Conservation (phyloP, 106 monocot genomes). For the Dendrobium nobile region DNA sequence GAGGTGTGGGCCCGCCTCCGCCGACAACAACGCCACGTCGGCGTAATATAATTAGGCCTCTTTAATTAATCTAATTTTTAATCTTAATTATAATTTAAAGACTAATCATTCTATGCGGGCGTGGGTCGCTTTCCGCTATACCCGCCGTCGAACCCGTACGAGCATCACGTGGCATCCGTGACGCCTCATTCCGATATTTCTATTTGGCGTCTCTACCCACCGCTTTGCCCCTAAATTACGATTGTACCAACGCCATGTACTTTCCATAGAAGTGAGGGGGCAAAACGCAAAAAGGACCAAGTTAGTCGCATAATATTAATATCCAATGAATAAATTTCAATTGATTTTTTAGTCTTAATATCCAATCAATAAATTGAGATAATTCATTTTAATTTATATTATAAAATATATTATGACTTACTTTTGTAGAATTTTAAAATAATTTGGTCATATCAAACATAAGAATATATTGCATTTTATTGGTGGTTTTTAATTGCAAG, state of each 20-base stretch:
- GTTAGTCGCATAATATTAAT: too few species aligned
- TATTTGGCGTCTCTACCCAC: background rate
- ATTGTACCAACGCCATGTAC: background rate
- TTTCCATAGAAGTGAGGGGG: background rate
- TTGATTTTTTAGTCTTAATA: too few species aligned
- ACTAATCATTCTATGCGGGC: background rate
- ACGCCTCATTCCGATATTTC: background rate
- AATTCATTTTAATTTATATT: too few species aligned
- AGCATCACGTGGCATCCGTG: background rate
- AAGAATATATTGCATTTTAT: too few species aligned
- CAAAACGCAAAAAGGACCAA: background rate
- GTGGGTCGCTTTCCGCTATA: slow-evolving; percentile 1
- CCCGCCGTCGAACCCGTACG: background rate
- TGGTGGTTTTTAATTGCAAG: too few species aligned
- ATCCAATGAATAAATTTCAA: too few species aligned
- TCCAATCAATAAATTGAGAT: too few species aligned
- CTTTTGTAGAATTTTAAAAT: too few species aligned
- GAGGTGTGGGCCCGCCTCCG: background rate
- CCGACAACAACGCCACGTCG: background rate
- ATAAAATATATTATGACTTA: too few species aligned
- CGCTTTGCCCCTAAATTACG: background rate
- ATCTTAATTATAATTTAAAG: too few species aligned
- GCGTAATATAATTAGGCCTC: background rate
- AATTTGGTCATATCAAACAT: too few species aligned
- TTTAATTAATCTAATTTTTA: background rate